Evolutionary conservation across 2,329 filamentous ascomycete species (phyloP).

Genomic region (Teratosphaeriaceae sp.): DNA sequence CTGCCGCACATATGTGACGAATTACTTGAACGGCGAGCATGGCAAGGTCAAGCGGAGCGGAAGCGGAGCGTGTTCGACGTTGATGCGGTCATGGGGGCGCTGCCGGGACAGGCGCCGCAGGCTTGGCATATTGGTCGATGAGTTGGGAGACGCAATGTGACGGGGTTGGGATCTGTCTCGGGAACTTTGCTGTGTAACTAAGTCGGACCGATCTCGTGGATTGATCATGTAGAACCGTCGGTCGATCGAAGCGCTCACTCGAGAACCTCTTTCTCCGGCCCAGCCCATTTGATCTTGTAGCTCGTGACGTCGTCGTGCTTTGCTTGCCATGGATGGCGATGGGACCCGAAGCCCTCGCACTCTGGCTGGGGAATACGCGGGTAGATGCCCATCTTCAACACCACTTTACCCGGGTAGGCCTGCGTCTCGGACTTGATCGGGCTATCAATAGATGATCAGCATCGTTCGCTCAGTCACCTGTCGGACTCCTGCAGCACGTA

Average conservation of each 20-base stretch:
- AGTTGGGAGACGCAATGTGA: too few relatives aligned
- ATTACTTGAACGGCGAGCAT: constrained; percentile 21
- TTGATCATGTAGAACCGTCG: too few relatives aligned
- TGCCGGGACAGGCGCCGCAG: background rate
- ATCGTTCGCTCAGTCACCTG: too few relatives aligned
- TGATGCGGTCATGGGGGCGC: constrained; percentile 7
- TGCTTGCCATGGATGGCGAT: constrained; percentile 40
- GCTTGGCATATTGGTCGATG: background rate
- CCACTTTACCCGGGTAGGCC: constrained; percentile 35
- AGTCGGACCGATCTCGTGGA: too few relatives aligned
- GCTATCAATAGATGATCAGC: constrained; percentile 23
- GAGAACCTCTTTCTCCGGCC: constrained; percentile 30
- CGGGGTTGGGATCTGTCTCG: too few relatives aligned
- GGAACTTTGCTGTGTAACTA: too few relatives aligned
- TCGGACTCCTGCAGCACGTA: constrained; percentile 25
- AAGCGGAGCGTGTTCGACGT: constrained; percentile 19
- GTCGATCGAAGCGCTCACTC: too few relatives aligned
- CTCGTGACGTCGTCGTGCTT: constrained; percentile 31
- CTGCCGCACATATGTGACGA: constrained; percentile 23
- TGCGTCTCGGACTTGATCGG: constrained; percentile 42
- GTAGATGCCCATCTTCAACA: constrained; percentile 48
- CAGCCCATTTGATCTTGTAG: constrained; percentile 35
- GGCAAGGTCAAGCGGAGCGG: constrained; percentile 11
- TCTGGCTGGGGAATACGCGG: constrained; percentile 42
- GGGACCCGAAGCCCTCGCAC: constrained; percentile 38